Evolutionary conservation across 352 stramenopile species (phyloP).

Genomic region (Pythium myriotylum): DNA sequence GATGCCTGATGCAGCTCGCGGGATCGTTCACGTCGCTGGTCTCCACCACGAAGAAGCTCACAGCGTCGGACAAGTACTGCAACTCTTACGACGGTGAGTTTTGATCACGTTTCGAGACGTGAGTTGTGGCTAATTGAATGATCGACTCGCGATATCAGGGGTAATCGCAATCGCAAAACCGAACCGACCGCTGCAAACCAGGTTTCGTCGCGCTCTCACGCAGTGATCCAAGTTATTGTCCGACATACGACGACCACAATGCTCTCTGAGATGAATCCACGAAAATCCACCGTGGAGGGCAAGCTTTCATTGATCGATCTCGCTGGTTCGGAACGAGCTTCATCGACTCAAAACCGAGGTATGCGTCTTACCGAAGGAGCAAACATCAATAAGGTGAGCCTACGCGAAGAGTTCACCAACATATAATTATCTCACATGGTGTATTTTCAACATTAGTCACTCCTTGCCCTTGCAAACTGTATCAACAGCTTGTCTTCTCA

Average conservation of each 20-base stretch:
- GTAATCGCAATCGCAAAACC: slow-evolving; percentile 57
- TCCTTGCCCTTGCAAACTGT: slow-evolving; percentile 85
- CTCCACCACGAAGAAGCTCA: slow-evolving; percentile 54
- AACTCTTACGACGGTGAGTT: slow-evolving; percentile 44
- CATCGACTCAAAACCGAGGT: slow-evolving; percentile 74
- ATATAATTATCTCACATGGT: neutral
- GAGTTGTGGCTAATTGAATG: too few relatives aligned
- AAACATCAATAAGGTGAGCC: slow-evolving; percentile 65
- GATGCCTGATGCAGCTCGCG: slow-evolving; percentile 30
- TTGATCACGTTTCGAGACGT: too few relatives aligned
- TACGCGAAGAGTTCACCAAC: neutral
- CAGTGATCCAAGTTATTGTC: slow-evolving; percentile 78
- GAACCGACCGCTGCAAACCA: slow-evolving; percentile 82
- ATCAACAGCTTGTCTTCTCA: slow-evolving; percentile 85
- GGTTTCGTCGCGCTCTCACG: slow-evolving; percentile 82
- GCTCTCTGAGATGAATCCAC: slow-evolving; percentile 43
- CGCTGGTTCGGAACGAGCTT: slow-evolving; percentile 79
- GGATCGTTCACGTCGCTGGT: slow-evolving; percentile 56
- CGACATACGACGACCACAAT: slow-evolving; percentile 60
- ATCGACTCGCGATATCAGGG: slow-evolving; percentile 22
- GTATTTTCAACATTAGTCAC: slow-evolving; percentile 30
- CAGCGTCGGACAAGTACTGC: slow-evolving; percentile 47
- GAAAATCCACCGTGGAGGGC: slow-evolving; percentile 61
- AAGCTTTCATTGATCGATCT: slow-evolving; percentile 88
- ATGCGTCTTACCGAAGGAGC: slow-evolving; percentile 60